Base-by-base conservation (phyloP, 2,329 filamentous ascomycete genomes). In the Penicillium rolfsii region DNA sequence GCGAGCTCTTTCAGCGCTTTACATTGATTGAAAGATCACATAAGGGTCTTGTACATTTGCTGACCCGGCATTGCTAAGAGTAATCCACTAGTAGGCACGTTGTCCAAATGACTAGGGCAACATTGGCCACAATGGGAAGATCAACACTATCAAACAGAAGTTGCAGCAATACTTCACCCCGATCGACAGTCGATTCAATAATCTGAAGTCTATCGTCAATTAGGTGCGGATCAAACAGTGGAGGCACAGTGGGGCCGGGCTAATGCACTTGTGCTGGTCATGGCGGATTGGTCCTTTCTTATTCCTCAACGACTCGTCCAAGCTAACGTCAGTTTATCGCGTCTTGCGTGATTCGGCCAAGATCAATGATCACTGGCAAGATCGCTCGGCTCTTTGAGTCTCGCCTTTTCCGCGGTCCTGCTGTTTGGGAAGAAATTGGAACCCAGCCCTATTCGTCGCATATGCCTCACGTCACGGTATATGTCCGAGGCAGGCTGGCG, bases 271-370 rank as follows among this genome's bases (percentile, higher is more conserved):
- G 19, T 22, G 19, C 19, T 28, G 3, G 11, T 14, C 12, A 14
- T 35, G 22, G 48, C 9, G 45, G 36, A 30, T 35, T 52, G 28
- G 38, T 33, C 41, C 5, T 48, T 5, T 48, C 35, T 30, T 41
- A 30, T 28, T 41, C 19, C 24, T 14, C 30, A 24, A 33, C 36
- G 7, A 69, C 59, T 65, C 45, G 61, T 50, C 19, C 49, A 48
- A 33, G 59, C 59, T 65, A 65, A 69, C 70, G 70, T 71, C 70
- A 72, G 58, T 63, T 52, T 38, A 22, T 52, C 55, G 38, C 8
- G 45, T 56, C 49, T 72, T 68, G 70, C 70, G 70, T 72, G 70
- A 69, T 70, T 41, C 41, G 40, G 60, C 56, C 64, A 62, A 62
- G 55, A 33, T 24, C 36, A 12, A 50, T 11, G 24, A 33, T 43